Evolutionary conservation across 73 alveolate genomes (phyloP).

Genomic region (Tetrahymena malaccensis): DNA sequence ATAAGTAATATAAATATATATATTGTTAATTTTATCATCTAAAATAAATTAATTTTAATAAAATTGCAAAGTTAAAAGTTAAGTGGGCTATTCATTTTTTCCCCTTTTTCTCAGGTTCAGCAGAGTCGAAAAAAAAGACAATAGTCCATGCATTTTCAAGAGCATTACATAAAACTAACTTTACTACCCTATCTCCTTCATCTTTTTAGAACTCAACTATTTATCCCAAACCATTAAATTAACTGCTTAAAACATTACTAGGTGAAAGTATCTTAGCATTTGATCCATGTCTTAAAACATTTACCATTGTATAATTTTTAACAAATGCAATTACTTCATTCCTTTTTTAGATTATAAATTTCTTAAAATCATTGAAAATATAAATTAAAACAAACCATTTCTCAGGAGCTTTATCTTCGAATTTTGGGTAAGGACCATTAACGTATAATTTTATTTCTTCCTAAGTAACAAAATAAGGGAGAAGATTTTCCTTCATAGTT

Average conservation of each 20-base stretch:
- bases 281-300: constrained; percentile 10
- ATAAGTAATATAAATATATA: too few relatives aligned
- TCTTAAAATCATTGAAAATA: not conserved
- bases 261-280: constrained; percentile 28
- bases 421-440: constrained; percentile 83
- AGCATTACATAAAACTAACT: constrained; percentile 32
- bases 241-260: constrained; percentile 12
- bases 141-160: constrained; percentile 32
- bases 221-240: constrained; percentile 29
- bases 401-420: constrained; percentile 75
- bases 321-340: constrained; percentile 10
- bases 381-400: constrained; percentile 54
- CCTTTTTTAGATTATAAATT: not conserved
- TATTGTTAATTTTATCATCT: not conserved
- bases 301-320: not conserved
- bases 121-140: constrained; percentile 34
- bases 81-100: not conserved
- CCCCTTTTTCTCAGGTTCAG: constrained; percentile 8
- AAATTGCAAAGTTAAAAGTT: not conserved
- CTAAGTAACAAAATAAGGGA: constrained; percentile 63
- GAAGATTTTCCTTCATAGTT: constrained; percentile 77
- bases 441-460: constrained; percentile 66
- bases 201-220: constrained; percentile 8
- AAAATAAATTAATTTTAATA: not conserved
- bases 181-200: constrained; percentile 25